A percentile compares a stretch with the other conserved stretches of the same genome.
Evolutionary conservation across 192 early-diverging fungal genomes (phyloP).

Genomic region (Gaertneriomyces sp.): DNA sequence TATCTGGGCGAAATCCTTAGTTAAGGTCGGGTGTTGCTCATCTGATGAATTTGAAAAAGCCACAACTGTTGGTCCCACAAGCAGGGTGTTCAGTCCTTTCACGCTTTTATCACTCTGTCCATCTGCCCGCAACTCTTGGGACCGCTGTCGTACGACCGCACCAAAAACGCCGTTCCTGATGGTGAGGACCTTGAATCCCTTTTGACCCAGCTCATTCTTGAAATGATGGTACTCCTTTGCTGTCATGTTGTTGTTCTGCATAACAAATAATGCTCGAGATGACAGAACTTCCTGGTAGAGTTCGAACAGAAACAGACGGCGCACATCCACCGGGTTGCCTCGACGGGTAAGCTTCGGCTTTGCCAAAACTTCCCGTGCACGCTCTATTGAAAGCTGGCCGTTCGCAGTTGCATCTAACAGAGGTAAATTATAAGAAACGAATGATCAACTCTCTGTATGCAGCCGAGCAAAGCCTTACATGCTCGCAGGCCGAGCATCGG

Average conservation of each 20-base stretch:
- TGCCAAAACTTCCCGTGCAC: constrained; percentile 4
- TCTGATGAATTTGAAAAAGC: constrained; percentile 25
- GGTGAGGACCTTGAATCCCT: constrained; percentile 23
- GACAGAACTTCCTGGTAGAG: constrained; percentile 28
- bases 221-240: constrained; percentile 19
- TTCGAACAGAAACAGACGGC: constrained; percentile 25
- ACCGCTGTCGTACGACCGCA: constrained; percentile 6
- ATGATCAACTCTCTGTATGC: too few species aligned
- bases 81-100: constrained; percentile 8
- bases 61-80: constrained; percentile 20
- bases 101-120: neutral
- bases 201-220: constrained; percentile 21
- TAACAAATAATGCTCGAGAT: constrained; percentile 27
- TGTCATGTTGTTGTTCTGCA: constrained; percentile 30
- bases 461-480: too few species aligned
- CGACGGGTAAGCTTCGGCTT: constrained; percentile 20
- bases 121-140: neutral
- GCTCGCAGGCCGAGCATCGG: too few species aligned
- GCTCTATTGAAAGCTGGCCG: constrained; percentile 5
- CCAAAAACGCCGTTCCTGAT: constrained; percentile 26
- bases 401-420: constrained; percentile 14
- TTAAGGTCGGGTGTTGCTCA: constrained; percentile 11
- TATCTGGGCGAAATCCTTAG: constrained; percentile 23
- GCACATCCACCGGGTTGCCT: constrained; percentile 27
- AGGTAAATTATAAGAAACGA: neutral